These are phyloP conservation scores for Dictyostelium citrinum DNA, from an alignment of 78 protist species.

Conservation along the genomic window DNA sequence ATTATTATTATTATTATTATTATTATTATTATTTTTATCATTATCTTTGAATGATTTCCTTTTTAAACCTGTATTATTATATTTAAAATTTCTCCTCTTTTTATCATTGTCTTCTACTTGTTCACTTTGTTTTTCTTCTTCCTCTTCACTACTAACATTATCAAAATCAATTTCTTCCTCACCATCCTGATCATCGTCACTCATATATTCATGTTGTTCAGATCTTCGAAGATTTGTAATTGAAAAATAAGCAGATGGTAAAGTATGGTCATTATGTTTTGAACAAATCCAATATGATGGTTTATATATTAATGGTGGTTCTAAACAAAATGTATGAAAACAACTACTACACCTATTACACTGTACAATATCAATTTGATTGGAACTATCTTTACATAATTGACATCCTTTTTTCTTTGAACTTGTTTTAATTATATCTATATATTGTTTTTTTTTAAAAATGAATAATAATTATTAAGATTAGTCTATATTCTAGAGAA, in stretches of 20 bases:
- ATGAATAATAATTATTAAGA: too few species aligned
- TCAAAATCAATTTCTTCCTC: neutral
- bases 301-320: slow-evolving; percentile 22
- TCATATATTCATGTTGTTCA: neutral
- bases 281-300: slow-evolving; percentile 32
- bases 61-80: neutral
- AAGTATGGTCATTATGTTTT: neutral
- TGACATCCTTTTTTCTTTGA: neutral
- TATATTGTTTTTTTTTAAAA: neutral
- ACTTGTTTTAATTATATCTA: neutral
- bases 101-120: neutral
- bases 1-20: too few species aligned
- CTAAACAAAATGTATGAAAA: slow-evolving; percentile 35
- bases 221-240: neutral
- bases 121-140: neutral
- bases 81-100: too few species aligned
- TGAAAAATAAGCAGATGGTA: neutral
- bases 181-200: neutral
- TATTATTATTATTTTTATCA: neutral
- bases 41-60: neutral
- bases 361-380: neutral
- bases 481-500: too few species aligned
- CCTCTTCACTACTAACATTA: neutral
- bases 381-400: neutral
- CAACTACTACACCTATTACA: slow-evolving; percentile 14